A percentile compares a stretch with the other conserved stretches of the same genome.
Evolutionary conservation across 2,329 filamentous ascomycete genomes (phyloP).

Genomic region (Hypoxylon sp.): DNA sequence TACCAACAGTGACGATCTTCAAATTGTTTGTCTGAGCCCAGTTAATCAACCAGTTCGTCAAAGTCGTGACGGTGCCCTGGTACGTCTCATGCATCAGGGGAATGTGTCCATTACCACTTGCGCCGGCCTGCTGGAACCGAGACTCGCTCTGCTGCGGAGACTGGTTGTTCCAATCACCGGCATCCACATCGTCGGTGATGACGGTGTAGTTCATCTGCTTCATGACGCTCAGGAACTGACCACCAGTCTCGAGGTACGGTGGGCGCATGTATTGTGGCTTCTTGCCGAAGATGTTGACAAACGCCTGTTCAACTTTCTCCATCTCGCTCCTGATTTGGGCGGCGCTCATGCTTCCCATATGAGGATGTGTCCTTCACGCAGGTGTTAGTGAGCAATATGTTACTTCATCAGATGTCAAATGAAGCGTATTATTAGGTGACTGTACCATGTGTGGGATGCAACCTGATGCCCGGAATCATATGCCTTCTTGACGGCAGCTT

Average conservation of each 20-base stretch:
- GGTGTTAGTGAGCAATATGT: constrained; percentile 11
- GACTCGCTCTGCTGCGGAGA: constrained; percentile 66
- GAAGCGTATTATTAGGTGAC: background rate
- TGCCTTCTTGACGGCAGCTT: constrained; percentile 67
- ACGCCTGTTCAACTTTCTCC: constrained; percentile 65
- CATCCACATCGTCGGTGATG: constrained; percentile 73
- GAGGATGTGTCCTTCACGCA: constrained; percentile 60
- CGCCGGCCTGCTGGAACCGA: constrained; percentile 63
- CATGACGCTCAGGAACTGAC: constrained; percentile 61
- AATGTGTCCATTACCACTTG: constrained; percentile 66
- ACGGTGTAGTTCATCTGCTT: constrained; percentile 69
- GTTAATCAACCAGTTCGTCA: constrained; percentile 66
- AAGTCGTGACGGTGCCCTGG: constrained; percentile 62
- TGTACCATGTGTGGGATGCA: constrained; percentile 67
- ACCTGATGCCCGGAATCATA: constrained; percentile 67
- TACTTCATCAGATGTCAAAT: background rate
- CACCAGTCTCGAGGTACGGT: constrained; percentile 65
- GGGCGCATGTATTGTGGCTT: constrained; percentile 67
- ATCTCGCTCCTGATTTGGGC: constrained; percentile 63
- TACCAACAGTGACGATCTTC: constrained; percentile 66
- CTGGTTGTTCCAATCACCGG: constrained; percentile 72
- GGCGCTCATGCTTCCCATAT: constrained; percentile 60
- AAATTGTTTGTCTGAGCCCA: constrained; percentile 66
- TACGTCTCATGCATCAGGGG: constrained; percentile 72
- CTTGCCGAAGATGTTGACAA: constrained; percentile 65